Evolutionary conservation across 1,284 basidiomycete genomes (phyloP).

Genomic region (Macrocystidia cucumis): DNA sequence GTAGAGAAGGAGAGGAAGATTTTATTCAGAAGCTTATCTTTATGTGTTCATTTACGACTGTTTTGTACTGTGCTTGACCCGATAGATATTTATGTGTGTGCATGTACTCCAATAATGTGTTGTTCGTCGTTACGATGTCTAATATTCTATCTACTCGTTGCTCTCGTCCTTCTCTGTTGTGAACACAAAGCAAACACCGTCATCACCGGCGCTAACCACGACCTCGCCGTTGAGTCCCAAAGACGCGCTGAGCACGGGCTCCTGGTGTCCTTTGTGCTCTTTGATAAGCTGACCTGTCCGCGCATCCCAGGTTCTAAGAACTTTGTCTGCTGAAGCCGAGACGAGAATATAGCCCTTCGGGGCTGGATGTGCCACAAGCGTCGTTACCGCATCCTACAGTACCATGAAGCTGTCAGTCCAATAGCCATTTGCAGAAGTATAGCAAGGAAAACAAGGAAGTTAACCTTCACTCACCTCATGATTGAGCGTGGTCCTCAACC

Average conservation of each 20-base stretch:
- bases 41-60: not conserved
- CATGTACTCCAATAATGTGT: not conserved
- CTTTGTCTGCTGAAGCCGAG: conserved; percentile 81
- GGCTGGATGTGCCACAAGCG: conserved; percentile 65
- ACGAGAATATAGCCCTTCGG: conserved; percentile 73
- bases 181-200: conserved; percentile 77
- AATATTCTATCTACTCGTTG: conserved; percentile 14
- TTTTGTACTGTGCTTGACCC: not conserved
- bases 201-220: conserved; percentile 81
- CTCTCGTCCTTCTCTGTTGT: conserved; percentile 50
- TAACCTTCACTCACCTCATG: conserved; percentile 55
- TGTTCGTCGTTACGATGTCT: no score
- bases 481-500: conserved; percentile 70
- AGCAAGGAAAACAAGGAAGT: conserved; percentile 6
- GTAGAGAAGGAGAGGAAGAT: not conserved
- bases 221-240: conserved; percentile 62
- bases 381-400: conserved; percentile 79
- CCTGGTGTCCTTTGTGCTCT: conserved; percentile 82
- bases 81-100: not conserved
- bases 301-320: conserved; percentile 89
- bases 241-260: conserved; percentile 72
- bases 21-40: not conserved
- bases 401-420: conserved; percentile 9
- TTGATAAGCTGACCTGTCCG: conserved; percentile 76
- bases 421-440: not conserved